Evolutionary conservation across 1,139 yeast species (phyloP), one percentile per base, ranked within the genome.

Genomic region (Kodamaea derodonti): DNA sequence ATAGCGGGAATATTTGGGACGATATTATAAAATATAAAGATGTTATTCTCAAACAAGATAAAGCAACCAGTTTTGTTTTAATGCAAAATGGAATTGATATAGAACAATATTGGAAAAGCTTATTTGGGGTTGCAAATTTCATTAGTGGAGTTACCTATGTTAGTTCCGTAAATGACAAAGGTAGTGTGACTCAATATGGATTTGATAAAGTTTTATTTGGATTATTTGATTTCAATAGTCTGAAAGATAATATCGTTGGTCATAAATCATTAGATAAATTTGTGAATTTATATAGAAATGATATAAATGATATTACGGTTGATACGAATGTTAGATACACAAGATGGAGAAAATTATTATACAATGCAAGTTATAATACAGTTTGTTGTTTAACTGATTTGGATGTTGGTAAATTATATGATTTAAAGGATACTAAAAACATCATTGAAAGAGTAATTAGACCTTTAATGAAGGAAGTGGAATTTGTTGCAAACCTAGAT

Each of bases 81-180:
- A 54, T 83, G 32, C 92, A 84, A 56, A 84, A 84, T 49, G 95
- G 95, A 3, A 65, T 82, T 38, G 88, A 80, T 26, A 81, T 83
- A 40, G 62, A 67, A 35, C 62, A 67, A 30, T 83, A 69, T 51
- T 92, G 94, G 6, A 57, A 65, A 0, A 74, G 75, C 33, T 57
- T 75, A 13, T 72, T 82, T 4, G 30, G 33, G 8, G 34, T 38
- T 10, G 50, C 41, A n/a, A 39, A 31, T 24, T 36, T 46, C 31
- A 61, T 85, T 15, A 76, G 85, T 34, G 92, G 88, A 10, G 83
- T 82, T 7, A 70, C 83, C 2, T 72, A 80, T 69, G 79, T 83
- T 43, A 80, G 83, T 10, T 78, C 87, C 2, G 73, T 78, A 29
- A 76, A 79, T 47, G 67, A 63, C 41, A 64, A 73, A 37, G 80